These are phyloP conservation scores for Talinum fruticosum DNA, from an alignment of 148 eudicot species.

Conservation along the genomic window DNA sequence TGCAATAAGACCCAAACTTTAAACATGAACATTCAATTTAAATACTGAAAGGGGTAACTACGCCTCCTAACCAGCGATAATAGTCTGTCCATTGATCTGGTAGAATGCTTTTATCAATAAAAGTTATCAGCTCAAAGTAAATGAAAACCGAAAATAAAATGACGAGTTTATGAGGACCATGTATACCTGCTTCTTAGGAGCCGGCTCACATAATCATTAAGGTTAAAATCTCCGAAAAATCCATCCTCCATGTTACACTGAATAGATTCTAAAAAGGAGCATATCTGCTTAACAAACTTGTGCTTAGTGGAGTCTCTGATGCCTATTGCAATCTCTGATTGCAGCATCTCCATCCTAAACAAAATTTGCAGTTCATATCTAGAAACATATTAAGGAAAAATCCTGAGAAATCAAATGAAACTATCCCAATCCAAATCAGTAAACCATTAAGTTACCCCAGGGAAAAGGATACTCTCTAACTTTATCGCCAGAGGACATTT, in stretches of 20 bases:
- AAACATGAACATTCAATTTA: not conserved
- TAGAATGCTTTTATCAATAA: not conserved
- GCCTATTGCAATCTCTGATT: slow-evolving; percentile 44
- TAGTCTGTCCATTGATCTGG: not conserved
- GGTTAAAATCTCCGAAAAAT: slow-evolving; percentile 72
- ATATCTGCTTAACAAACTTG: slow-evolving; percentile 76
- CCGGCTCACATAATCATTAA: slow-evolving; percentile 65
- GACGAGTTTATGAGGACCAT: slow-evolving; percentile 3
- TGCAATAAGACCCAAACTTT: not conserved
- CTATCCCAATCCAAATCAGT: not conserved
- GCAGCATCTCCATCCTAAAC: slow-evolving; percentile 86
- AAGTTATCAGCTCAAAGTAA: not conserved
- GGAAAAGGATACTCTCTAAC: slow-evolving; percentile 86
- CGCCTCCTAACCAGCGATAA: not conserved
- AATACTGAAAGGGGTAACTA: not conserved
- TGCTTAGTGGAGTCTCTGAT: slow-evolving; percentile 51
- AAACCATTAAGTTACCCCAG: not conserved
- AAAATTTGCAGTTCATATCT: slow-evolving; percentile 90
- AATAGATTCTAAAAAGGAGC: slow-evolving; percentile 67
- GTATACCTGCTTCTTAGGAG: slow-evolving; percentile 66
- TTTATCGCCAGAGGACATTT: slow-evolving; percentile 31
- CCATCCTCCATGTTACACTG: slow-evolving; percentile 90
- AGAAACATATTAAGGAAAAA: slow-evolving; percentile 41
- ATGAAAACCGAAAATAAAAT: not conserved
- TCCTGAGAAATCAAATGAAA: slow-evolving; percentile 5